phyloP scores from a whole-genome alignment of 768 basidiomycete genomes.

The Mycena albidolilacea region DNA sequence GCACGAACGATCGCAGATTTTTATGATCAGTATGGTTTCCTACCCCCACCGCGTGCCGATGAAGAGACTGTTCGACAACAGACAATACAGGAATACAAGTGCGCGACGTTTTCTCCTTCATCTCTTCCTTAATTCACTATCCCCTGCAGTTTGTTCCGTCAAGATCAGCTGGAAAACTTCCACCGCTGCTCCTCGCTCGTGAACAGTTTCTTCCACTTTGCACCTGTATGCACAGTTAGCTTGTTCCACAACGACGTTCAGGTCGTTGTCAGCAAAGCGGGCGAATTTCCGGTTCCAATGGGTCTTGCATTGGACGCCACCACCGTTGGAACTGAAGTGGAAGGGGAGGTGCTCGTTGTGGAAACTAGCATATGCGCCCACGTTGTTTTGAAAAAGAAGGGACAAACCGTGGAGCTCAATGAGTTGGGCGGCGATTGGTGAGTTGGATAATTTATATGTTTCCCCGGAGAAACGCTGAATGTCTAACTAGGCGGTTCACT shows the following conservation, averaged over 20 bases:
- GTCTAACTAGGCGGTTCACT: constrained; percentile 22
- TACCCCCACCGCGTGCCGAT: constrained; percentile 35
- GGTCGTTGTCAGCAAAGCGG: constrained; percentile 32
- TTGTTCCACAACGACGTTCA: constrained; percentile 28
- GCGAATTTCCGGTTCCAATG: constrained; percentile 14
- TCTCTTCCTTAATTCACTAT: not conserved
- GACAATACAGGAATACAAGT: constrained; percentile 36
- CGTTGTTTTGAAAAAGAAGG: constrained; percentile 28
- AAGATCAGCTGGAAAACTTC: constrained; percentile 30
- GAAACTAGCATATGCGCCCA: constrained; percentile 37
- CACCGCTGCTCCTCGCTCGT: constrained; percentile 27
- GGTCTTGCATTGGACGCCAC: not conserved
- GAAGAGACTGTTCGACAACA: constrained; percentile 21
- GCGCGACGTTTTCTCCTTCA: not conserved
- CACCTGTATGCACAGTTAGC: constrained; percentile 27
- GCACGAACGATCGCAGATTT: constrained; percentile 31
- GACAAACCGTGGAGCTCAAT: constrained; percentile 22
- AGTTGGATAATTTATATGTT: not conserved
- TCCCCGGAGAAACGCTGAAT: not conserved
- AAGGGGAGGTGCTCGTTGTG: constrained; percentile 19
- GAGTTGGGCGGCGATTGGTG: constrained; percentile 26
- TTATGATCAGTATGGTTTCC: constrained; percentile 29
- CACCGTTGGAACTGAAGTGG: not conserved
- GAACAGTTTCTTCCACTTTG: constrained; percentile 22
- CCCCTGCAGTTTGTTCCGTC: constrained; percentile 21